Conservation (phyloP, 352 stramenopile genomes). For the Pythium grandisporangium region DNA sequence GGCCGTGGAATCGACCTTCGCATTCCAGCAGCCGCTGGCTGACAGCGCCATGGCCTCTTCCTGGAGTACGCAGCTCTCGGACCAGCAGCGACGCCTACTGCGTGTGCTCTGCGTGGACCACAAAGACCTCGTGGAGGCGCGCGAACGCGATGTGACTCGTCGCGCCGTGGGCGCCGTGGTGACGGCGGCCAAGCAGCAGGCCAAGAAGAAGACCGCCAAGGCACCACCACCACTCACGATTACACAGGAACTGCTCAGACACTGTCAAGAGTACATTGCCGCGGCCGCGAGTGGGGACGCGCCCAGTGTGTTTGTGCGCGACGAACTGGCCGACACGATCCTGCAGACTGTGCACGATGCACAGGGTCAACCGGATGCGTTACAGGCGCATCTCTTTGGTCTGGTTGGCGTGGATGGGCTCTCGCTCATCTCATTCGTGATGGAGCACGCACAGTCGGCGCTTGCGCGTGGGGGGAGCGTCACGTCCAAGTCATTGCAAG, state of each 20-base stretch:
- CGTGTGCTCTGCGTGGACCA: slow-evolving; percentile 54
- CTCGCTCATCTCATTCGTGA: slow-evolving; percentile 72
- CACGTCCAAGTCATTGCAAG: slow-evolving; percentile 28
- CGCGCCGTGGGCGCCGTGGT: slow-evolving; percentile 37
- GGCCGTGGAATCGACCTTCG: not conserved
- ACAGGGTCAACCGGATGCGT: slow-evolving; percentile 34
- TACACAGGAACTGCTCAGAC: slow-evolving; percentile 28
- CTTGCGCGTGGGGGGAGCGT: slow-evolving; percentile 13
- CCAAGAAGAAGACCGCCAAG: slow-evolving; percentile 10
- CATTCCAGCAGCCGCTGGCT: slow-evolving; percentile 1
- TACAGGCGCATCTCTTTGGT: slow-evolving; percentile 71
- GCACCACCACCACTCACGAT: slow-evolving; percentile 4
- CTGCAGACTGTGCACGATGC: slow-evolving; percentile 53
- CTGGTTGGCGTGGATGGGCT: slow-evolving; percentile 82
- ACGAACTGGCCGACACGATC: slow-evolving; percentile 63
- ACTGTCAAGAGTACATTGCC: slow-evolving; percentile 24
- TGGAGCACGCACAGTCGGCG: slow-evolving; percentile 35
- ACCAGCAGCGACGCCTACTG: slow-evolving; percentile 14
- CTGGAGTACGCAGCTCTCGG: slow-evolving; percentile 1
- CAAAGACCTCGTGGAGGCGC: slow-evolving; percentile 29
- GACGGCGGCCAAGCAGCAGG: slow-evolving; percentile 13
- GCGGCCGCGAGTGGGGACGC: slow-evolving; percentile 22
- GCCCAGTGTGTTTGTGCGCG: slow-evolving; percentile 49
- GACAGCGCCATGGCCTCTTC: slow-evolving; percentile 4
- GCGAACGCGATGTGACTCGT: slow-evolving; percentile 39